These are phyloP conservation scores for Salisapilia sapeloensis DNA, from an alignment of 352 stramenopile species.

Conservation along the genomic window DNA sequence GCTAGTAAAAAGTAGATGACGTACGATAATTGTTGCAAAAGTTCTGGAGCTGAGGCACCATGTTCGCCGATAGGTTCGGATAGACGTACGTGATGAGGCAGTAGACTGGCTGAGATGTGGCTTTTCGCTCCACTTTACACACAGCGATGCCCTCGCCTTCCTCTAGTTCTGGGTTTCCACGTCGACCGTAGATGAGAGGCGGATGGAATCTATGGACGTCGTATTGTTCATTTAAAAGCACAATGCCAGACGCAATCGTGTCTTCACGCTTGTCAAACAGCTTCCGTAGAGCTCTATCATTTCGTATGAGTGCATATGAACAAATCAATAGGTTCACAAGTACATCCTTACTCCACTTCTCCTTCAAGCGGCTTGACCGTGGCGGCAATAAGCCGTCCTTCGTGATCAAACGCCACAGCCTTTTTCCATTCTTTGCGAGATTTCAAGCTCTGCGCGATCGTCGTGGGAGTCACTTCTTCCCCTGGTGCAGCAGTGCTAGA, in stretches of 20 bases:
- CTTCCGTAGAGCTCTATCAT: slow-evolving; percentile 14
- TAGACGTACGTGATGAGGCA: slow-evolving; percentile 73
- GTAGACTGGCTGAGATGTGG: slow-evolving; percentile 19
- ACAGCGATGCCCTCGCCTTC: slow-evolving; percentile 58
- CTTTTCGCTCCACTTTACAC: slow-evolving; percentile 35
- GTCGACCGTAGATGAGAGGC: slow-evolving; percentile 56
- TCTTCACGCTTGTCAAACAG: slow-evolving; percentile 69
- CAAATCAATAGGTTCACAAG: slow-evolving; percentile 2
- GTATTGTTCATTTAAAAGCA: slow-evolving; percentile 62
- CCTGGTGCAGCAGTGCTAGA: no score
- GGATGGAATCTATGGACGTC: slow-evolving; percentile 68
- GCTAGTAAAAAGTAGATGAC: slow-evolving; percentile 2
- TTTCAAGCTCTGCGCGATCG: slow-evolving; percentile 31
- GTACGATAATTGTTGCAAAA: slow-evolving; percentile 45
- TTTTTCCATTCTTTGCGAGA: slow-evolving; percentile 52
- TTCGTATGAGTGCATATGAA: slow-evolving; percentile 4
- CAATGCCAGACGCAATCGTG: slow-evolving; percentile 51
- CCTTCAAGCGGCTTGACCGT: slow-evolving; percentile 47
- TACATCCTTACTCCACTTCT: slow-evolving; percentile 24
- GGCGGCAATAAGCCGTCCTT: slow-evolving; percentile 24
- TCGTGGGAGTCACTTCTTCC: slow-evolving; percentile 27
- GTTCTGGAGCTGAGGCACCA: slow-evolving; percentile 56
- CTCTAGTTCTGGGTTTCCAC: slow-evolving; percentile 35
- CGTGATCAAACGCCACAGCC: slow-evolving; percentile 34
- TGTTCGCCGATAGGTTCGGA: slow-evolving; percentile 56